Evolutionary conservation across 306 rosid species (phyloP).

Genomic region (Vigna angularis): DNA sequence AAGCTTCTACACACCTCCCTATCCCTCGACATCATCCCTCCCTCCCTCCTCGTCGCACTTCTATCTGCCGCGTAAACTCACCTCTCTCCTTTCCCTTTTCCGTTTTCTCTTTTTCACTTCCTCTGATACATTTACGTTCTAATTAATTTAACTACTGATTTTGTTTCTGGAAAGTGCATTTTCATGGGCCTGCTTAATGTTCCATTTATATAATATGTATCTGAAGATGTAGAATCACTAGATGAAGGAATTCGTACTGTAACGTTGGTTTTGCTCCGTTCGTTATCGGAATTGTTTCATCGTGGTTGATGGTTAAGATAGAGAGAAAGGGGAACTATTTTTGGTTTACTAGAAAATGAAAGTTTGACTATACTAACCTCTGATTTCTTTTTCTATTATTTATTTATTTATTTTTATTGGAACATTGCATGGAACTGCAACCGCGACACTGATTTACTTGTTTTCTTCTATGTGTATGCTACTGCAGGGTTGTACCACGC

Average conservation of each 20-base stretch:
- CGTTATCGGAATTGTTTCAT: neutral
- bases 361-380: neutral
- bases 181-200: neutral
- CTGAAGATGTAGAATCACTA: neutral
- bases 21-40: constrained; percentile 64
- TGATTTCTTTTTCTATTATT: no score
- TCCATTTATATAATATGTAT: neutral
- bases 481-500: constrained; percentile 72
- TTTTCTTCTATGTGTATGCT: neutral
- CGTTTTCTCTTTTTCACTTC: neutral
- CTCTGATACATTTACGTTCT: neutral
- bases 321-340: neutral
- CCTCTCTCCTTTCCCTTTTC: neutral
- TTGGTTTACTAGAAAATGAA: neutral
- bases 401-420: no score
- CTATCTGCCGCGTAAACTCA: constrained; percentile 67
- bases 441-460: neutral
- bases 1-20: constrained; percentile 78
- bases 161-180: neutral
- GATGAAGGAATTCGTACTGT: neutral
- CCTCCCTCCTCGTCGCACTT: constrained; percentile 79
- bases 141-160: neutral
- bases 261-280: neutral
- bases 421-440: neutral
- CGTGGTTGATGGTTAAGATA: neutral